Base-by-base conservation (phyloP, 257 asterid genomes). In the Scutellaria baicalensis region DNA sequence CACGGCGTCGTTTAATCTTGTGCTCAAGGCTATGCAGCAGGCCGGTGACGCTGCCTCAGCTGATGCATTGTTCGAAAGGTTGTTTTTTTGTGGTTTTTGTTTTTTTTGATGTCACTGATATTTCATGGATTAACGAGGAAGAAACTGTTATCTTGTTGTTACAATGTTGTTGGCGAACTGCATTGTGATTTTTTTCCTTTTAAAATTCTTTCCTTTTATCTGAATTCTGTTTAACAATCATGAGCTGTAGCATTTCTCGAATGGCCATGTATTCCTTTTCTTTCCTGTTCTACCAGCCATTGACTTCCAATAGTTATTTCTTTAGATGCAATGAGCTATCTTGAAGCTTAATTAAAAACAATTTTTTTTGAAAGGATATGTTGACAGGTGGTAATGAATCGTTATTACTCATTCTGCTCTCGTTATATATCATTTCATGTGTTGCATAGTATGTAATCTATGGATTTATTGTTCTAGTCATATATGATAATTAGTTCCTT, bases 21-120 rank as follows among this genome's bases (percentile, higher is more conserved):
- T 86, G 49, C 74, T 91, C 70, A 93, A 86, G 83, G 88, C 93
- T 43, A 93, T 93, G 96, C 78, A 71, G 70, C 71, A 76, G 78
- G 83, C 81, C 8, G 79, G 78, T 23, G 96, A 89, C 66, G 57
- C 84, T 6, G 77, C 49, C 2, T 94, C 95, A 0, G 96, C 99
- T 4, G 81, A 81, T 75, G 81, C 80, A 75, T 74, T 93, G 88
- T 78, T 93, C 12, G 90, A 89, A 66, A 81, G 99, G 99, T 93
- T 51, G 17, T 72, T 2, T 6, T 35, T 13, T 39, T 31, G 8
- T 4, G 62, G 21, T 0, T n/a, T n/a, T n/a, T n/a, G 27, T 3
- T 47, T 6, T 5, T 47, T 6, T 47, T 36, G 13, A 20, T 35
- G n/a, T 45, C 50, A 31, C 20, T 5, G 60, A 20, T 68, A 38